Conservation (phyloP, 768 basidiomycete species). For the Paxillus ammoniavirescens region DNA sequence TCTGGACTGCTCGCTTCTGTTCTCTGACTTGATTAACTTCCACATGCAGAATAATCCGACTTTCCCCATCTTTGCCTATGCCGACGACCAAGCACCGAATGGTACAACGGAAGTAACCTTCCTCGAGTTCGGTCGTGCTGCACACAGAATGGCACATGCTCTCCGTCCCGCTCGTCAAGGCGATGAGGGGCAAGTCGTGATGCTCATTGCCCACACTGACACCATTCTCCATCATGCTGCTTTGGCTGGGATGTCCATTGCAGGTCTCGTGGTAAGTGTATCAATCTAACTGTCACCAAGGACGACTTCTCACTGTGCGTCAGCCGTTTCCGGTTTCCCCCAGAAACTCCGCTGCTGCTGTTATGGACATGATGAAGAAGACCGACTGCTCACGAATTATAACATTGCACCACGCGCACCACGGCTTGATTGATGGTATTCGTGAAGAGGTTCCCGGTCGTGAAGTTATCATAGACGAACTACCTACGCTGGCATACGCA, state of each 20-base stretch:
- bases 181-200: slow-evolving; percentile 26
- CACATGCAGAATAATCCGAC: too few relatives aligned
- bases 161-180: slow-evolving; percentile 19
- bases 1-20: too few relatives aligned
- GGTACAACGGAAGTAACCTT: too few relatives aligned
- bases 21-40: too few relatives aligned
- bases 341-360: slow-evolving; percentile 18
- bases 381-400: slow-evolving; percentile 18
- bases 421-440: slow-evolving; percentile 11
- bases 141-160: slow-evolving; percentile 18
- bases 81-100: too few relatives aligned
- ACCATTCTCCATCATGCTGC: slow-evolving; percentile 29
- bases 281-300: slow-evolving; percentile 7
- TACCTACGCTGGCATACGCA: slow-evolving; percentile 19
- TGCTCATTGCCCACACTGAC: slow-evolving; percentile 32
- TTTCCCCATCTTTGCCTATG: too few relatives aligned
- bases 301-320: neutral
- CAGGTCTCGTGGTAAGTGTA: slow-evolving; percentile 27
- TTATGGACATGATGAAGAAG: slow-evolving; percentile 19
- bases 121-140: too few relatives aligned
- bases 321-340: slow-evolving; percentile 26
- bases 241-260: slow-evolving; percentile 24
- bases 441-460: neutral
- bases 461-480: slow-evolving; percentile 7
- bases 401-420: slow-evolving; percentile 8